phyloP scores from a whole-genome alignment of 352 stramenopile genomes.

The Globisporangium lucens region DNA sequence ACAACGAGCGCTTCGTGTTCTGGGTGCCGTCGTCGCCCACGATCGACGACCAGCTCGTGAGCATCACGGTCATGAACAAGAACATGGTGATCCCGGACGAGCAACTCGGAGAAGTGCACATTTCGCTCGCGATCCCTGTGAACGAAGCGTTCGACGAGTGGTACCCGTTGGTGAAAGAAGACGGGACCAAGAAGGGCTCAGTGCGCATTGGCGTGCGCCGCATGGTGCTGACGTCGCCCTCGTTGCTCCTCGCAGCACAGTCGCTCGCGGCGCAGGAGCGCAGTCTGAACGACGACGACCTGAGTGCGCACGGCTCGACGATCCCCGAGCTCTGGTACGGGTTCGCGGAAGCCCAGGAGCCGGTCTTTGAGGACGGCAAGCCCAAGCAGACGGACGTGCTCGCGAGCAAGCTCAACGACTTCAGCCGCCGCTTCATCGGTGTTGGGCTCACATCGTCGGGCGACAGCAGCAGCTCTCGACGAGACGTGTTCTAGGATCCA shows the following conservation, averaged over 20 bases:
- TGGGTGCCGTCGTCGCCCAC: slow-evolving; percentile 50
- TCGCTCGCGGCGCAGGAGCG: slow-evolving; percentile 33
- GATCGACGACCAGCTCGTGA: slow-evolving; percentile 41
- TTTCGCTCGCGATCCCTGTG: slow-evolving; percentile 58
- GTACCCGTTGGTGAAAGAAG: slow-evolving; percentile 60
- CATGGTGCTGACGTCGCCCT: slow-evolving; percentile 50
- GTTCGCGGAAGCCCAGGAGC: slow-evolving; percentile 40
- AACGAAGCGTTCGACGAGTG: slow-evolving; percentile 70
- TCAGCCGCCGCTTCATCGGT: slow-evolving; percentile 55
- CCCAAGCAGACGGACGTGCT: slow-evolving; percentile 36
- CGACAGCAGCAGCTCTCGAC: slow-evolving; percentile 24
- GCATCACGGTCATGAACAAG: slow-evolving; percentile 47
- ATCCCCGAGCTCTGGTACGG: slow-evolving; percentile 61
- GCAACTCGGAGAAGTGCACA: slow-evolving; percentile 68
- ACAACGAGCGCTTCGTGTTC: slow-evolving; percentile 77
- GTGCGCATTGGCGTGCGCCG: slow-evolving; percentile 50
- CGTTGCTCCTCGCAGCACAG: slow-evolving; percentile 46
- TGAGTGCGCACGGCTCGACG: slow-evolving; percentile 35
- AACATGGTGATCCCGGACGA: slow-evolving; percentile 38
- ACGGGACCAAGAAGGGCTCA: slow-evolving; percentile 52
- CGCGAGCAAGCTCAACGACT: slow-evolving; percentile 52
- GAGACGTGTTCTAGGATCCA: slow-evolving; percentile 55
- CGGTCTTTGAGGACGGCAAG: slow-evolving; percentile 20
- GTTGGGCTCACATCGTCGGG: slow-evolving; percentile 40
- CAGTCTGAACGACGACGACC: slow-evolving; percentile 48